Base-by-base conservation (phyloP, 805 yeast genomes). In the Candida morakotiae region DNA sequence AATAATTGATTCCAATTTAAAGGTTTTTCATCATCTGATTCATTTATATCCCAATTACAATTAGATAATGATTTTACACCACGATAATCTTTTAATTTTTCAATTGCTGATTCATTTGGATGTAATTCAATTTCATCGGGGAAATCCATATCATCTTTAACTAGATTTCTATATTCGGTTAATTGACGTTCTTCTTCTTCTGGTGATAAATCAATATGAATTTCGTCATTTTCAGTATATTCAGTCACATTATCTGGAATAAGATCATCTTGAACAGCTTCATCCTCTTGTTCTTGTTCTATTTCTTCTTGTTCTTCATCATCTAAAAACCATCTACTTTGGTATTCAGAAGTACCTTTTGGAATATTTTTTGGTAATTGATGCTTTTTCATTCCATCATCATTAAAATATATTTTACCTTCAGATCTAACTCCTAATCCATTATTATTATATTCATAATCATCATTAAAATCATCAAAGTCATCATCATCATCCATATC, bases 81-180 rank as follows among this genome's bases (percentile, higher is more conserved):
- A 59, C 97, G 75, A 61, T 87, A 91, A 43, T 88, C 76, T 21
- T 70, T 62, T 40, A 93, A 69, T 45, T 87, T 74, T 45, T 88
- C 87, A 49, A 74, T 75, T 8, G 86, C 98, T 4, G 83, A 73
- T 46, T 76, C 89, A 5, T 60, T 55, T 21, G 97, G 97, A 31
- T 71, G 74, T 29, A 93, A 64, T 58, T 93, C 98, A 39, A 91
- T 64, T 63, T 93, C 98, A 62, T 93, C 99, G 0, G 98, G 98
- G 69, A 88, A 93, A 51, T 89, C 96, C 24, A 78, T 72, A 56
- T 87, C 97, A 38, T 89, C 97, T 42, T 75, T 75, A 47, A 80
- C 96, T 44, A 77, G 60, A 27, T 69, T 70, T 48, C 93, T 77
- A 64, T 71, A 88, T 50, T 72, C 75, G 39, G 73, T 65, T 44